Evolutionary conservation across 768 basidiomycete species (phyloP).

Genomic region (Strobilomyces confusus): DNA sequence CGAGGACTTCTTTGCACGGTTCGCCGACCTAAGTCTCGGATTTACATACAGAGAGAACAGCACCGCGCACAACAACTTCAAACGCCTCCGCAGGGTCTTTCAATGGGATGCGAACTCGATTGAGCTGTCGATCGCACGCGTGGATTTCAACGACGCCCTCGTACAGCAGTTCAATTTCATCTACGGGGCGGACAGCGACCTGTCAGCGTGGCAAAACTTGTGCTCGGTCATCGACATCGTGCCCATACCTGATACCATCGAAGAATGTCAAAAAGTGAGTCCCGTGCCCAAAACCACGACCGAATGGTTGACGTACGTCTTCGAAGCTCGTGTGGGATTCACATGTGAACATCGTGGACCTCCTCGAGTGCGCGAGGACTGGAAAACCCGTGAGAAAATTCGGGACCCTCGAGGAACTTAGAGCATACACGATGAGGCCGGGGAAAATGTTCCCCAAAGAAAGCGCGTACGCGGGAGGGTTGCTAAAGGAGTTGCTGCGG

Average conservation of each 20-base stretch:
- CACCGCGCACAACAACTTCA: slow-evolving; percentile 23
- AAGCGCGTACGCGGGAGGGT: slow-evolving; percentile 26
- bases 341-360: slow-evolving; percentile 35
- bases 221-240: slow-evolving; percentile 20
- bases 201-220: slow-evolving; percentile 25
- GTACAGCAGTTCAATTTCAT: slow-evolving; percentile 23
- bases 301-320: not conserved
- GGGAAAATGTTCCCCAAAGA: slow-evolving; percentile 28
- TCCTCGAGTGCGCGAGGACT: slow-evolving; percentile 20
- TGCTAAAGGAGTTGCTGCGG: slow-evolving; percentile 30
- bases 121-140: not conserved
- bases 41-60: slow-evolving; percentile 13
- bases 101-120: not conserved
- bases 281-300: not conserved
- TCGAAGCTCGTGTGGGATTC: slow-evolving; percentile 22
- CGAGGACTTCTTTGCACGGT: slow-evolving; percentile 23
- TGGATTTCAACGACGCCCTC: slow-evolving; percentile 19
- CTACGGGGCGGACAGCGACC: slow-evolving; percentile 16
- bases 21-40: slow-evolving; percentile 3
- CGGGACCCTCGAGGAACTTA: slow-evolving; percentile 20
- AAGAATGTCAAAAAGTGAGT: slow-evolving; percentile 18
- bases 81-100: slow-evolving; percentile 5
- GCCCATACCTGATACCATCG: slow-evolving; percentile 18
- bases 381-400: slow-evolving; percentile 23
- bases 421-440: slow-evolving; percentile 19